Evolutionary conservation across 1,139 yeast genomes (phyloP).

Genomic region (Geotrichum cucujoidarum): DNA sequence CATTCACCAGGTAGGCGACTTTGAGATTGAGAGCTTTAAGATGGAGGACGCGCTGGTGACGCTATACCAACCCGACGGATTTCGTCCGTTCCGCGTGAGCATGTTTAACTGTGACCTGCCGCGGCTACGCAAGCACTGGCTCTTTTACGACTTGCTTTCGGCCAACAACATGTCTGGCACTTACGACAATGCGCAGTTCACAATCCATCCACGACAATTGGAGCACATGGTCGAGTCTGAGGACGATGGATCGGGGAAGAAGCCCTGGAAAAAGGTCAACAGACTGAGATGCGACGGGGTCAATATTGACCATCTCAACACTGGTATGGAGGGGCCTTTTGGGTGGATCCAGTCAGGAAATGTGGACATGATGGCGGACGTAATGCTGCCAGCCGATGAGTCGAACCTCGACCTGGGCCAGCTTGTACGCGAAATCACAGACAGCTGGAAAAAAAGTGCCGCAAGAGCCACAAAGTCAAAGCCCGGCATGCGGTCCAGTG

Average conservation of each 20-base stretch:
- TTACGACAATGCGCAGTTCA: conserved; percentile 87
- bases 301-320: conserved; percentile 80
- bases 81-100: conserved; percentile 81
- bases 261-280: conserved; percentile 60
- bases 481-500: conserved; percentile 1
- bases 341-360: conserved; percentile 94
- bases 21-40: conserved; percentile 77
- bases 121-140: conserved; percentile 82
- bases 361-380: conserved; percentile 90
- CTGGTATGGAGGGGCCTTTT: conserved; percentile 88
- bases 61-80: conserved; percentile 70
- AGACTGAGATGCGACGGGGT: conserved; percentile 79
- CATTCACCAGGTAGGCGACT: conserved; percentile 76
- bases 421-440: conserved; percentile 39
- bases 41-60: conserved; percentile 84
- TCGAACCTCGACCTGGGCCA: conserved; percentile 40
- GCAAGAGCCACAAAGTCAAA: conserved; percentile 7
- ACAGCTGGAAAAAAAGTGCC: conserved; percentile 37
- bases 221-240: conserved; percentile 13
- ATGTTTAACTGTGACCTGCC: conserved; percentile 80
- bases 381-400: conserved; percentile 66
- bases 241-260: conserved; percentile 21
- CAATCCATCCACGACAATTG: conserved; percentile 72
- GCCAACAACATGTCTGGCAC: conserved; percentile 86
- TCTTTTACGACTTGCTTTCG: conserved; percentile 77